Conservation (phyloP, 1,139 yeast species). For the Pichia sp. region DNA sequence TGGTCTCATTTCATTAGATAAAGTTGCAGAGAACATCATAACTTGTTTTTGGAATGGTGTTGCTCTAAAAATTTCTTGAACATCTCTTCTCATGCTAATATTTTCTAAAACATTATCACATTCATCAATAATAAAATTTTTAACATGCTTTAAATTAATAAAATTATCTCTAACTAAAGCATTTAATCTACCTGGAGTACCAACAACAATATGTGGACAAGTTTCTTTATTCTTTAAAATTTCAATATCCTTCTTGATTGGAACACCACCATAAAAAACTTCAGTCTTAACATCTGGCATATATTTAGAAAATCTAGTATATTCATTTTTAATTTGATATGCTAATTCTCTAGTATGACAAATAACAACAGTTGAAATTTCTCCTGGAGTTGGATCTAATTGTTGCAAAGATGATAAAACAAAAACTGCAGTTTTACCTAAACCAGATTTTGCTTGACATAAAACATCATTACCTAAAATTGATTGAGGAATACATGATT, state of each 20-base stretch:
- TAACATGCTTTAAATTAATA: constrained; percentile 80
- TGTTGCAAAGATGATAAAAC: constrained; percentile 95
- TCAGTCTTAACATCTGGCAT: constrained; percentile 97
- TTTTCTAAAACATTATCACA: constrained; percentile 96
- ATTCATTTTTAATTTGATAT: constrained; percentile 95
- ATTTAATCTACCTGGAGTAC: constrained; percentile 96
- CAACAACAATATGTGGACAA: constrained; percentile 94
- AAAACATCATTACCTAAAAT: constrained; percentile 96
- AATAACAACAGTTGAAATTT: constrained; percentile 85
- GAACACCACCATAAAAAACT: constrained; percentile 95
- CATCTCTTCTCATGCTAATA: constrained; percentile 92
- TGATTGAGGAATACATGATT: constrained; percentile 97
- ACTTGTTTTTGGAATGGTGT: constrained; percentile 99
- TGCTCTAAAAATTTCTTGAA: constrained; percentile 94
- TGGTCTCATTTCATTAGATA: constrained; percentile 91
- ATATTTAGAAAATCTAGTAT: constrained; percentile 95
- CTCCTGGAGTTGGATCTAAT: constrained; percentile 96
- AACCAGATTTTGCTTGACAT: constrained; percentile 99
- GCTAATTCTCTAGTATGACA: constrained; percentile 99
- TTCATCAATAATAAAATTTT: constrained; percentile 94
- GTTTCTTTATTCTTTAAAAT: constrained; percentile 87
- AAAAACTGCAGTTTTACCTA: constrained; percentile 98
- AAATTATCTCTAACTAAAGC: constrained; percentile 90
- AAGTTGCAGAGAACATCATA: constrained; percentile 98
- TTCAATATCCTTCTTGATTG: constrained; percentile 81